These are phyloP conservation scores for Exsudoporus floridanus DNA, from an alignment of 1,284 basidiomycete species.

Conservation along the genomic window DNA sequence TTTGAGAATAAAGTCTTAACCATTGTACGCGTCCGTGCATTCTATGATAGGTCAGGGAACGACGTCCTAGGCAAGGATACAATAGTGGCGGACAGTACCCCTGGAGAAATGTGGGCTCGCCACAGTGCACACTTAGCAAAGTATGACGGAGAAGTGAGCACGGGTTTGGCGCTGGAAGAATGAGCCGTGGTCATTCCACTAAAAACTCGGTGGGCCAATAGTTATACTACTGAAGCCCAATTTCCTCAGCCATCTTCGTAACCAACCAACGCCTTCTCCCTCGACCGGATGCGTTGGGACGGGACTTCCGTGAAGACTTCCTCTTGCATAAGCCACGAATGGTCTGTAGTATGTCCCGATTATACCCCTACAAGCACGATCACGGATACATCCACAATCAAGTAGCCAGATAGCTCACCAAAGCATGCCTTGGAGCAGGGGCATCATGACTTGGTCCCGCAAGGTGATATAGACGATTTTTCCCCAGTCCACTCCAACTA, in stretches of 20 bases:
- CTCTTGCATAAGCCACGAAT: slow-evolving; percentile 30
- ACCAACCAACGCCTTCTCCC: slow-evolving; percentile 45
- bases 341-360: slow-evolving; percentile 37
- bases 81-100: neutral
- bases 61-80: neutral
- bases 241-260: slow-evolving; percentile 41
- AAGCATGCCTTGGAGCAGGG: slow-evolving; percentile 66
- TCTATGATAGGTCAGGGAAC: neutral
- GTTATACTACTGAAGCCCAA: slow-evolving; percentile 36
- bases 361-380: slow-evolving; percentile 32
- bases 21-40: too few relatives aligned
- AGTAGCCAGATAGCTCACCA: slow-evolving; percentile 45
- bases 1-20: too few relatives aligned
- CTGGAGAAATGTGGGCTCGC: neutral
- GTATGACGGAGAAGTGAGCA: neutral
- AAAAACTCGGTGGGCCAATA: slow-evolving; percentile 30
- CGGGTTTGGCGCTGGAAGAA: neutral
- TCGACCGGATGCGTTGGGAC: slow-evolving; percentile 31
- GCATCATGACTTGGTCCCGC: slow-evolving; percentile 67
- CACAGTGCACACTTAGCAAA: neutral
- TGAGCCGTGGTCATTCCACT: slow-evolving; percentile 3
- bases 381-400: neutral
- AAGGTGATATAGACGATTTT: slow-evolving; percentile 61
- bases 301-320: slow-evolving; percentile 18
- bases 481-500: slow-evolving; percentile 57